Evolutionary conservation across 805 yeast species (phyloP).

Genomic region (Nakazawaea pomicola): DNA sequence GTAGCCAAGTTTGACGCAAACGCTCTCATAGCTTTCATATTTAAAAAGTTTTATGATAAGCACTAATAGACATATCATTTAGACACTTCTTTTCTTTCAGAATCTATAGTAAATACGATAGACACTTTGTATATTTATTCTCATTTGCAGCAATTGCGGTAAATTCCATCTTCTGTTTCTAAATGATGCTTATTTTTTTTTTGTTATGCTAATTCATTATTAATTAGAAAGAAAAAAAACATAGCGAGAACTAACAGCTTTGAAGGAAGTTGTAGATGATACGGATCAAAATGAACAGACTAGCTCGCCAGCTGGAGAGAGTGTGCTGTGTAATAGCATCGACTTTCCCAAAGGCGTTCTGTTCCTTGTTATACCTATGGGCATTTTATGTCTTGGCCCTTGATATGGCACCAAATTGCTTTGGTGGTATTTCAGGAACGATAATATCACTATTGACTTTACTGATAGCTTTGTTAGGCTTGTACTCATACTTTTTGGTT

Average conservation of each 20-base stretch:
- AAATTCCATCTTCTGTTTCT: too few species aligned
- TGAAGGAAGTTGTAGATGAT: neutral
- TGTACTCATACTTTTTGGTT: slow-evolving; percentile 50
- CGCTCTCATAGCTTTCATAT: slow-evolving; percentile 61
- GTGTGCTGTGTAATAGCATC: slow-evolving; percentile 32
- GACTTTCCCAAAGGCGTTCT: slow-evolving; percentile 46
- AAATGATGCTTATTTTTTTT: too few species aligned
- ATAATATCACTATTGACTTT: slow-evolving; percentile 22
- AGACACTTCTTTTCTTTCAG: neutral
- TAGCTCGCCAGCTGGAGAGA: slow-evolving; percentile 15
- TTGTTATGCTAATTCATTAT: too few species aligned
- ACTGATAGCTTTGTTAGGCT: slow-evolving; percentile 28
- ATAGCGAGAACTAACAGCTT: neutral
- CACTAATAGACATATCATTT: slow-evolving; percentile 15
- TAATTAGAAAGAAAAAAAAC: neutral
- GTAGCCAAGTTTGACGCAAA: slow-evolving; percentile 67
- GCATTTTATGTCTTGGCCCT: slow-evolving; percentile 35
- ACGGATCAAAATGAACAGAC: slow-evolving; percentile 12
- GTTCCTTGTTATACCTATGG: slow-evolving; percentile 41
- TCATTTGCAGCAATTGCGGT: too few species aligned
- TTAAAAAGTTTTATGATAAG: slow-evolving; percentile 68
- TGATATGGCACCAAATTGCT: slow-evolving; percentile 23
- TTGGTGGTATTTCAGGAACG: slow-evolving; percentile 15
- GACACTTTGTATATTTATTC: too few species aligned
- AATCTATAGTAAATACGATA: too few species aligned